Percentiles rank a stretch among this genome's conserved stretches.
Conservation (phyloP, 306 rosid species). For the Aeschynomene evenia region DNA sequence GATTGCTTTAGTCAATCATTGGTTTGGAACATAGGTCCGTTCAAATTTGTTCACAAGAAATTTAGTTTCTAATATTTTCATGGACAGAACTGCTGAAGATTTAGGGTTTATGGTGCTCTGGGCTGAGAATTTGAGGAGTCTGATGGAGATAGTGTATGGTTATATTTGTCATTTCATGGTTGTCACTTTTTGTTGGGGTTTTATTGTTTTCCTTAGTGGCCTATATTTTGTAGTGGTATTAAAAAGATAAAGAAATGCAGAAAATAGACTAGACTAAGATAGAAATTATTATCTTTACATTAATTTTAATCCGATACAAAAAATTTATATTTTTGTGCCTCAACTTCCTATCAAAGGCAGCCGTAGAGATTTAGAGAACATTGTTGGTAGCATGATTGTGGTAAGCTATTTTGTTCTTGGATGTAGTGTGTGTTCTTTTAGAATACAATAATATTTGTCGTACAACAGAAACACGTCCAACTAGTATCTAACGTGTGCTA, state of each 20-base stretch:
- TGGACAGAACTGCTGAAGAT: background rate
- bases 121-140: background rate
- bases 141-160: background rate
- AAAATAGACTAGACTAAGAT: too few relatives aligned
- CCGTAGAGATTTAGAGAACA: background rate
- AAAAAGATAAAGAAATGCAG: too few relatives aligned
- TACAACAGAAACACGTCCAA: too few relatives aligned
- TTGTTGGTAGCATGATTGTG: background rate
- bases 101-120: background rate
- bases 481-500: too few relatives aligned
- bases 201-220: background rate
- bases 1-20: background rate
- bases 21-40: background rate
- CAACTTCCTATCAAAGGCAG: too few relatives aligned
- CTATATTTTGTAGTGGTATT: background rate
- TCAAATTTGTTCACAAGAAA: background rate
- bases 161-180: background rate
- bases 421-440: background rate
- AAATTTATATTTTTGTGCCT: too few relatives aligned
- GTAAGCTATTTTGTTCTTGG: background rate
- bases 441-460: too few relatives aligned
- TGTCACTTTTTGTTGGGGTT: background rate
- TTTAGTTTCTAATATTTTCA: constrained; percentile 11
- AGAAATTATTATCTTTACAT: too few relatives aligned
- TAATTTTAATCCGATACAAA: too few relatives aligned